Percentiles rank a stretch among this genome's conserved stretches.
phyloP scores from a whole-genome alignment of 2,329 filamentous ascomycete species.

The Alternaria alternata region DNA sequence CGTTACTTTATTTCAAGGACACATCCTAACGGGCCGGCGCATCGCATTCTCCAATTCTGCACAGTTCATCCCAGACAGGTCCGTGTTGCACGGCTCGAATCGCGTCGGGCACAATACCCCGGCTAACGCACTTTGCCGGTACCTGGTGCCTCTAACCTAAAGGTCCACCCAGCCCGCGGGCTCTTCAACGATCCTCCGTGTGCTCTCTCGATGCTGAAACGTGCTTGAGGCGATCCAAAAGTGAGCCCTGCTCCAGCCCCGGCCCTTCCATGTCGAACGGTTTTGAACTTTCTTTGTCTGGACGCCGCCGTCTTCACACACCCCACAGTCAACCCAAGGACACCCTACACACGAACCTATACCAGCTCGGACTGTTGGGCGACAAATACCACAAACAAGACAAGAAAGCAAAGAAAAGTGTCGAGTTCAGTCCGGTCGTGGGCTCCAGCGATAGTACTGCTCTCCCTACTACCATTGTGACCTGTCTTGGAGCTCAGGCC shows the following conservation, averaged over 20 bases:
- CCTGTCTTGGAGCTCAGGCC: conserved; percentile 48
- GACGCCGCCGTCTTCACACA: conserved; percentile 32
- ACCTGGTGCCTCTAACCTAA: conserved; percentile 37
- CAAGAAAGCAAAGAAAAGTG: conserved; percentile 43
- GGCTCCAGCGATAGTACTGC: conserved; percentile 44
- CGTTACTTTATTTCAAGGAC: conserved; percentile 8
- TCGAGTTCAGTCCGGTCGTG: conserved; percentile 45
- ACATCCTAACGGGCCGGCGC: conserved; percentile 16
- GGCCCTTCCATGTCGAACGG: conserved; percentile 48
- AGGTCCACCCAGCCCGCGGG: conserved; percentile 35
- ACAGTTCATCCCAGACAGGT: conserved; percentile 19
- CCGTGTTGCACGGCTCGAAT: conserved; percentile 32
- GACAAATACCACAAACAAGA: conserved; percentile 31
- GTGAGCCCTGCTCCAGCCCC: conserved; percentile 39
- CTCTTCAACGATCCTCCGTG: conserved; percentile 35
- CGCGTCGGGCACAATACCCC: conserved; percentile 33
- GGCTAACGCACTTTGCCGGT: conserved; percentile 36
- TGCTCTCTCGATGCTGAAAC: conserved; percentile 51
- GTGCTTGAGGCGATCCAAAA: conserved; percentile 50
- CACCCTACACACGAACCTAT: conserved; percentile 45
- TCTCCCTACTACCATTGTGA: conserved; percentile 34
- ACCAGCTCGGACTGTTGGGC: conserved; percentile 45
- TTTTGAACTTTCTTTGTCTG: conserved; percentile 44
- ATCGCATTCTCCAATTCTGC: conserved; percentile 16
- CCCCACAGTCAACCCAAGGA: conserved; percentile 30